Evolutionary conservation across 129 eudicot species (phyloP).

Genomic region (Calendula officinalis): DNA sequence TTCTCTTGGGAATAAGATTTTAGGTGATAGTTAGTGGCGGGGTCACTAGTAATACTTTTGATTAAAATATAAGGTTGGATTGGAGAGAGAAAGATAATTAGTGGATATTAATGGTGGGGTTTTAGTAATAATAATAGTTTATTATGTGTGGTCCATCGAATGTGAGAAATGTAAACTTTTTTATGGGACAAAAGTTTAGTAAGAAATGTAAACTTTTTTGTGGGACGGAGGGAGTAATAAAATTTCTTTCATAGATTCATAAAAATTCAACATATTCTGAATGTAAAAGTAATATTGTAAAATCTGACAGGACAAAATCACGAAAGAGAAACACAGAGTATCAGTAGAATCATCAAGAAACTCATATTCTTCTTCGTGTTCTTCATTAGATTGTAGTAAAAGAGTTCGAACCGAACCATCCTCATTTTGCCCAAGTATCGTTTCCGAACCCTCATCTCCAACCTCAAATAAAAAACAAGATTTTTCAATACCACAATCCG

Average conservation of each 20-base stretch:
- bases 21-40: no score
- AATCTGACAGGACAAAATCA: conserved; percentile 46
- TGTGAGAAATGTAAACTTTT: no score
- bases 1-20: no score
- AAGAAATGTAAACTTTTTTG: no score
- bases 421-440: conserved; percentile 37
- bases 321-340: conserved; percentile 52
- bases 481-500: conserved; percentile 27
- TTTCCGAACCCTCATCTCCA: conserved; percentile 44
- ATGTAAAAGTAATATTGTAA: conserved; percentile 13
- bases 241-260: conserved; percentile 15
- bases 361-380: conserved; percentile 68
- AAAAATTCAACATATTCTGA: neutral
- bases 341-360: conserved; percentile 66
- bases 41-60: no score
- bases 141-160: no score
- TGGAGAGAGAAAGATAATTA: no score
- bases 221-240: no score
- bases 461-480: conserved; percentile 28
- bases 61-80: no score
- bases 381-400: conserved; percentile 47
- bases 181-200: no score
- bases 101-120: no score
- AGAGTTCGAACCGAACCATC: conserved; percentile 44
- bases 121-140: no score